Evolutionary conservation across 345 rosid species (phyloP).

Genomic region (Sisymbrium altissimum): DNA sequence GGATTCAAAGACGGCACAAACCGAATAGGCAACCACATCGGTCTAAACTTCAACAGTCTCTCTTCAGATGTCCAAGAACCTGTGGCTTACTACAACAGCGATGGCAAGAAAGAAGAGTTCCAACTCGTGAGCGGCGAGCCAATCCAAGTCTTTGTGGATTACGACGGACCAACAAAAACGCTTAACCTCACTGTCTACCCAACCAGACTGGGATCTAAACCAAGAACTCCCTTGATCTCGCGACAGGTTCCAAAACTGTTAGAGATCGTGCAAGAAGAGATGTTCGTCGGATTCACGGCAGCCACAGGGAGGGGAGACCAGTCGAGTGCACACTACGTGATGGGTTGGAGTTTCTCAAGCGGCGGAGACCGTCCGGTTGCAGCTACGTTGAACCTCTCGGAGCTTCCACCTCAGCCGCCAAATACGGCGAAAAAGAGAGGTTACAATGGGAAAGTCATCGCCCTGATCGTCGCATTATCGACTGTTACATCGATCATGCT

Average conservation of each 20-base stretch:
- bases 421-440: slow-evolving; percentile 11
- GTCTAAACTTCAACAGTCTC: slow-evolving; percentile 50
- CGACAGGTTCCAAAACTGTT: not conserved
- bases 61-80: not conserved
- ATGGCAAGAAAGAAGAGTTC: slow-evolving; percentile 19
- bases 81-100: slow-evolving; percentile 24
- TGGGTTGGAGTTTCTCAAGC: slow-evolving; percentile 60
- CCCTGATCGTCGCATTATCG: slow-evolving; percentile 42
- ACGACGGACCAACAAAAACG: slow-evolving; percentile 26
- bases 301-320: slow-evolving; percentile 39
- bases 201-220: slow-evolving; percentile 1
- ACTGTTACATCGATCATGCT: slow-evolving; percentile 9
- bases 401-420: slow-evolving; percentile 31
- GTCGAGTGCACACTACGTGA: slow-evolving; percentile 54
- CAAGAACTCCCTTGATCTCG: slow-evolving; percentile 32
- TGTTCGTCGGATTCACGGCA: slow-evolving; percentile 64
- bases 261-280: slow-evolving; percentile 21
- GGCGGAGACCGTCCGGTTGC: slow-evolving; percentile 28
- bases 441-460: slow-evolving; percentile 29
- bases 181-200: slow-evolving; percentile 45
- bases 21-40: slow-evolving; percentile 48
- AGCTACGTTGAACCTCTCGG: slow-evolving; percentile 23
- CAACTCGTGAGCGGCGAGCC: slow-evolving; percentile 36
- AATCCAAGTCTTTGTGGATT: slow-evolving; percentile 47
- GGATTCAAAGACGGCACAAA: slow-evolving; percentile 38